Conservation (phyloP, 2,329 filamentous ascomycete species). For the Emydomyces testavorans region DNA sequence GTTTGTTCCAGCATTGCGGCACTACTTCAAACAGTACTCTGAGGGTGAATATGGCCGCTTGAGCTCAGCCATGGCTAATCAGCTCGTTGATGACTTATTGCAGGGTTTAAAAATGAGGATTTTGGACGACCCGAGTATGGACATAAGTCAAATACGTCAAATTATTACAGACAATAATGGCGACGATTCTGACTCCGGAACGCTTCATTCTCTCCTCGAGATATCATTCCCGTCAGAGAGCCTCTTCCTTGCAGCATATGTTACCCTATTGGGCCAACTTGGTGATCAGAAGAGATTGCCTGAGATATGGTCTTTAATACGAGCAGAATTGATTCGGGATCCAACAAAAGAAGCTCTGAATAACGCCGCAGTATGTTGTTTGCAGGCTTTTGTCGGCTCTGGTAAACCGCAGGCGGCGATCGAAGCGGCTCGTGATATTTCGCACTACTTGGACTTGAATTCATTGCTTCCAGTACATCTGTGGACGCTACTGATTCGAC, state of each 20-base stretch:
- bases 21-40: constrained; percentile 20
- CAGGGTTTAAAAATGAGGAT: constrained; percentile 2
- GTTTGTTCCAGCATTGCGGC: constrained; percentile 22
- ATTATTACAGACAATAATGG: constrained; percentile 8
- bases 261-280: constrained; percentile 17
- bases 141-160: constrained; percentile 10
- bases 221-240: constrained; percentile 7
- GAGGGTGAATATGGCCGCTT: constrained; percentile 9
- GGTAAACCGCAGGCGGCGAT: constrained; percentile 20
- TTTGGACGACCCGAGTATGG: constrained; percentile 8
- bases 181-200: background rate
- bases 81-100: constrained; percentile 19
- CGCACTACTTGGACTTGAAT: constrained; percentile 17
- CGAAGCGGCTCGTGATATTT: constrained; percentile 21
- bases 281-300: constrained; percentile 18
- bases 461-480: constrained; percentile 16
- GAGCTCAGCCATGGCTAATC: constrained; percentile 11
- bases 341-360: constrained; percentile 3
- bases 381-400: constrained; percentile 20
- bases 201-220: constrained; percentile 9
- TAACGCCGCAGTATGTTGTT: constrained; percentile 20
- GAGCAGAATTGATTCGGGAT: constrained; percentile 12
- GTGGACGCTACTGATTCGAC: constrained; percentile 16
- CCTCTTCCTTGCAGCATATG: constrained; percentile 8
- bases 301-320: constrained; percentile 20